Conservation (phyloP, 2,329 filamentous ascomycete species). For the Xylariaceae sp. region DNA sequence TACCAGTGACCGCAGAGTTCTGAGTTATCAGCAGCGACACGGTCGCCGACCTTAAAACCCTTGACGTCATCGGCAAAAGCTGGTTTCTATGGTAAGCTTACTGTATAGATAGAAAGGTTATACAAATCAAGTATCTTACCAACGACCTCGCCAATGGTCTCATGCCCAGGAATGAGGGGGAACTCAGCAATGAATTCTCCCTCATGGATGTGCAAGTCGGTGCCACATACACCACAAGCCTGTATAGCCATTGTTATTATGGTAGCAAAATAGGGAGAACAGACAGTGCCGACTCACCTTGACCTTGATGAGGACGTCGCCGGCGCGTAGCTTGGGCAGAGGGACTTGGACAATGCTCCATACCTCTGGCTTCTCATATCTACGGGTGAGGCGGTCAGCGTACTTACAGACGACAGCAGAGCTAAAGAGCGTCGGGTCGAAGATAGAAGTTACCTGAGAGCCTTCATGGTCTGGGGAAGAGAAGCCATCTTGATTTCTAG, state of each 20-base stretch:
- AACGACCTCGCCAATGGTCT: constrained; percentile 68
- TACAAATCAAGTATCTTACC: constrained; percentile 49
- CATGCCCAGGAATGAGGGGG: constrained; percentile 68
- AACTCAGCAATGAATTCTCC: constrained; percentile 69
- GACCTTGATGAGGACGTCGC: constrained; percentile 67
- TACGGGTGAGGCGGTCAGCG: constrained; percentile 32
- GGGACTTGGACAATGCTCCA: constrained; percentile 65
- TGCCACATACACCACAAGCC: constrained; percentile 42
- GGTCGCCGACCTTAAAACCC: constrained; percentile 63
- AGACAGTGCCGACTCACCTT: constrained; percentile 48
- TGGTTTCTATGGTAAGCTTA: constrained; percentile 18
- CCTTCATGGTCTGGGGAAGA: constrained; percentile 51
- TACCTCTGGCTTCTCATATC: constrained; percentile 64
- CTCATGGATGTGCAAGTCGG: constrained; percentile 62
- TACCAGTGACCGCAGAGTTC: constrained; percentile 69
- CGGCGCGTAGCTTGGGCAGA: constrained; percentile 61
- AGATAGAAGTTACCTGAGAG: constrained; percentile 54
- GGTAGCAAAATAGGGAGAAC: background rate
- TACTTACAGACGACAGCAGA: constrained; percentile 2
- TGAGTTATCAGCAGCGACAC: constrained; percentile 66
- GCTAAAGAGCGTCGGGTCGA: background rate
- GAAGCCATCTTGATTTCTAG: constrained; percentile 36
- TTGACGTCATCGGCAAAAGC: constrained; percentile 53
- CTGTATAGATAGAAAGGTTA: constrained; percentile 30
- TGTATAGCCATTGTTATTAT: constrained; percentile 27